Base-by-base conservation (phyloP, 2,329 filamentous ascomycete species). In the Fusarium newnesense region DNA sequence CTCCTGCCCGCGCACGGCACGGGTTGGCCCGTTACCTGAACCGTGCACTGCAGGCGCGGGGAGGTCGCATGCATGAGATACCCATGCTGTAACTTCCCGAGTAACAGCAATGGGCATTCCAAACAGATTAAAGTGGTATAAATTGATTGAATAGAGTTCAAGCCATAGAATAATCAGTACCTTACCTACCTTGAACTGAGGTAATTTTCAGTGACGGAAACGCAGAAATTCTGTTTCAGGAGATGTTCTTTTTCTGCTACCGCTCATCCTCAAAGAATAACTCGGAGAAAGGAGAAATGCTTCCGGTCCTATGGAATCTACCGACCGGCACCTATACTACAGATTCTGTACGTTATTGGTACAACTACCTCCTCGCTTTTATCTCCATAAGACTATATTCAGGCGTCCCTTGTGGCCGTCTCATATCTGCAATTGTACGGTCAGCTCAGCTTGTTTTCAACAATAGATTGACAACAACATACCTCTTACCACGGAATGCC, bases 401-500 rank as follows among this genome's bases (percentile, higher is more conserved):
- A 80, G n/a, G 47, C 59, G 28, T 88, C 85, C 79, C 87, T 90
- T 56, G 81, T 87, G 9, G 87, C 89, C 36, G 92, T 87, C 83
- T 94, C 92, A 74, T 94, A 90, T 79, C 88, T 89, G 70, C 34
- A 64, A 62, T 36, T 40, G 10, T 34, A 50, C 21, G 37, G 32
- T 69, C 60, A 67, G 56, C 57, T 42, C 21, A 44, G 44, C 34
- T 32, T 15, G 39, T 34, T 43, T 49, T 19, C 42, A 36, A 32
- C 26, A 52, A 88, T 76, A n/a, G 12, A 60, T 47, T n/a, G 49
- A 42, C 32, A 63, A 89, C 77, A 67, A 40, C 69, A 53, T 89
- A 98, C 90, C 96, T 93, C 90, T 99, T 99, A 77, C 96, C 96
- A 84, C 96, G 90, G 86, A 99, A 99, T 19, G 93, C 95, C 94